Evolutionary conservation across 116 monocot genomes (phyloP).

Genomic region (Zostera marina): DNA sequence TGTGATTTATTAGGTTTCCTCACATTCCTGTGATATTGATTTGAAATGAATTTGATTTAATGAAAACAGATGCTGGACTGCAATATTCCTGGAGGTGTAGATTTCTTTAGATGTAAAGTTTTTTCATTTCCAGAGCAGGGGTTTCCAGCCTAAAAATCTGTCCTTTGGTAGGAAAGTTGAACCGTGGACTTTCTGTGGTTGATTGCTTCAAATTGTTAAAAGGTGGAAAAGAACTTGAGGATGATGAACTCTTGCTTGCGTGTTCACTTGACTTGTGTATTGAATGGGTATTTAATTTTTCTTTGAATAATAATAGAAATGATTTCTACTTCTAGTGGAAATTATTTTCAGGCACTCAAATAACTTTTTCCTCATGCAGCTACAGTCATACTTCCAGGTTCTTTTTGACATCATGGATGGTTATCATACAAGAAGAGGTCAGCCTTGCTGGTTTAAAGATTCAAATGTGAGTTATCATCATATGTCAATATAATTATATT

Average conservation of each 20-base stretch:
- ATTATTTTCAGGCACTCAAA: neutral
- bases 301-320: neutral
- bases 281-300: conserved; percentile 63
- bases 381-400: conserved; percentile 93
- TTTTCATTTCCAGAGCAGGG: neutral
- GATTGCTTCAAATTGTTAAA: conserved; percentile 89
- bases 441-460: conserved; percentile 79
- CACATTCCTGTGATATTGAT: neutral
- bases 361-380: conserved; percentile 24
- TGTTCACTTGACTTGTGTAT: conserved; percentile 89
- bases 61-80: conserved; percentile 76
- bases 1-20: neutral
- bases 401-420: conserved; percentile 95
- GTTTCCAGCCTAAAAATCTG: neutral
- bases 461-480: conserved; percentile 42
- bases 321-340: too few relatives aligned
- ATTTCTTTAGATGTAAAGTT: neutral
- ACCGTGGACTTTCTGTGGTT: conserved; percentile 83
- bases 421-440: conserved; percentile 73
- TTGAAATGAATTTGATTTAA: neutral
- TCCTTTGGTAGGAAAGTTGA: conserved; percentile 51
- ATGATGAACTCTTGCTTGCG: conserved; percentile 59
- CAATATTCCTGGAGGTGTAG: conserved; percentile 86
- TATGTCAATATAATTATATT: too few relatives aligned
- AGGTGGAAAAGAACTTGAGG: conserved; percentile 34